Evolutionary conservation across 2,329 filamentous ascomycete species (phyloP).

Genomic region (Colletotrichum lini): DNA sequence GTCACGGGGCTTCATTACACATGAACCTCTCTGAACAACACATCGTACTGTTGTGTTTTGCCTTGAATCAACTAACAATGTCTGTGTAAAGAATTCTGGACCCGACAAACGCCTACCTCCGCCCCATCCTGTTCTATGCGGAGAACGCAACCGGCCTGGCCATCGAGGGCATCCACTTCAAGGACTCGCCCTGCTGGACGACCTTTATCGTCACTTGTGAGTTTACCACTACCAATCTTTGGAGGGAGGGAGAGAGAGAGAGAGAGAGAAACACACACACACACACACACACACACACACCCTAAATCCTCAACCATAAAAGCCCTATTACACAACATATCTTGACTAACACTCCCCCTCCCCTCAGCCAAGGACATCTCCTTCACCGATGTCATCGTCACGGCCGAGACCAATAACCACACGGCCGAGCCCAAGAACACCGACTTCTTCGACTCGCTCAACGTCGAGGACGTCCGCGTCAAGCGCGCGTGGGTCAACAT

Average conservation of each 20-base stretch:
- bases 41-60: too few relatives aligned
- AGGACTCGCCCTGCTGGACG: conserved; percentile 74
- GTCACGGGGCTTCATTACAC: neutral
- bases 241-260: too few relatives aligned
- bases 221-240: conserved; percentile 1
- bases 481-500: conserved; percentile 64
- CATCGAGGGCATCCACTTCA: conserved; percentile 71
- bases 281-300: conserved; percentile 2
- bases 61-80: neutral
- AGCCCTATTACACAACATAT: too few relatives aligned
- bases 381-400: conserved; percentile 68
- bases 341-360: too few relatives aligned
- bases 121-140: conserved; percentile 72
- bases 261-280: neutral
- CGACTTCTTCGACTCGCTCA: conserved; percentile 54
- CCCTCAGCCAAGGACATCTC: conserved; percentile 60
- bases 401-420: conserved; percentile 69
- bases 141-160: conserved; percentile 71
- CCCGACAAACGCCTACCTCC: conserved; percentile 67
- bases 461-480: conserved; percentile 42
- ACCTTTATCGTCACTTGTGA: conserved; percentile 71
- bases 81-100: conserved; percentile 56
- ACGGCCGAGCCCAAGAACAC: conserved; percentile 76
- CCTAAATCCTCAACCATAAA: too few relatives aligned
- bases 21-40: too few relatives aligned